Evolutionary conservation across 2,329 filamentous ascomycete genomes (phyloP), one percentile per base, ranked within the genome.

Genomic region (Annulohypoxylon truncatum): DNA sequence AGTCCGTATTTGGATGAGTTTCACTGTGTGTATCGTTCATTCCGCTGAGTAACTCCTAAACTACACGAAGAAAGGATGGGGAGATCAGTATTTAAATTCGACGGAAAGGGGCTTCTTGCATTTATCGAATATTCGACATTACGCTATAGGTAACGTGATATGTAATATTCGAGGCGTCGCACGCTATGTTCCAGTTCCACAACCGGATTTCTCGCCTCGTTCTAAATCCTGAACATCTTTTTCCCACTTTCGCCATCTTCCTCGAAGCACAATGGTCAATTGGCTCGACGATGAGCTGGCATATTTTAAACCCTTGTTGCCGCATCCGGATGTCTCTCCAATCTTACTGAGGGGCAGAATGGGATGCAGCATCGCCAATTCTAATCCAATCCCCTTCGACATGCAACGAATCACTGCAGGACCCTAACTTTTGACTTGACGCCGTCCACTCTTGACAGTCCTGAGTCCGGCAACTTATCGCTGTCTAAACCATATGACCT

Each of bases 321-420:
- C 20, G 52, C 57, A 64, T 66, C 55, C 48, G 63, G 59, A 10
- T 44, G 46, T 26, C 29, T n/a, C 63, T 55, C 64, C 66, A 64
- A 69, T 67, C 66, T 68, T 38, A 63, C 59, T 50, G 60, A 60
- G 64, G 61, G 64, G 61, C 55, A 50, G 52, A 26, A 64, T 51
- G 24, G 56, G 20, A 61, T 69, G 67, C 64, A 64, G 55, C 55
- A 61, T 66, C 64, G 61, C 55, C 67, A 65, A 61, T 65, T 64
- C 61, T 69, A 48, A 61, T 31, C 67, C 67, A 69, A 69, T 69
- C 64, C 56, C 64, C 28, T 61, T 35, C 55, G 28, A 61, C 55
- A 65, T 68, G 64, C 64, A 66, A 67, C 64, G 64, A 69, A 67
- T 69, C 67, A 69, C 67, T 26, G 61, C 67, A 65, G 50, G 57